Conservation (phyloP, 768 basidiomycete species). For the Leccinum sublutescens region DNA sequence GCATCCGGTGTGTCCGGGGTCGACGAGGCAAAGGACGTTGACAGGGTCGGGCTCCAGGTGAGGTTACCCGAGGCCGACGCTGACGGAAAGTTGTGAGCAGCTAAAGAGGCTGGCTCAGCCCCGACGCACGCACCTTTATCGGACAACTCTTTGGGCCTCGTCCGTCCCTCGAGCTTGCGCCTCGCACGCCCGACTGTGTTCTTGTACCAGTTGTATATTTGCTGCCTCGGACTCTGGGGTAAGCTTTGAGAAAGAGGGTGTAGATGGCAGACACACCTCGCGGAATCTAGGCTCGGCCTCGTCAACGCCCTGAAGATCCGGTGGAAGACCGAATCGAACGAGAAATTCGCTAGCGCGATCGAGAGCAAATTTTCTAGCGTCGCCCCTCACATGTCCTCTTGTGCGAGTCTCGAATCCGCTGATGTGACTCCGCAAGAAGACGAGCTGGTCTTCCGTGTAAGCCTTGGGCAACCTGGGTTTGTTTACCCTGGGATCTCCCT, state of each 20-base stretch:
- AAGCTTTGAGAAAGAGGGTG: too few relatives aligned
- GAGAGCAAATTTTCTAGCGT: constrained; percentile 68
- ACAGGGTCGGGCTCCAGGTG: constrained; percentile 39
- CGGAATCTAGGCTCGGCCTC: constrained; percentile 58
- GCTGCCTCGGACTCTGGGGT: constrained; percentile 32
- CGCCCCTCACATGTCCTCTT: constrained; percentile 58
- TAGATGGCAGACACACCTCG: constrained; percentile 43
- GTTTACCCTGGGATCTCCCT: constrained; percentile 60
- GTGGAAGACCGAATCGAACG: constrained; percentile 53
- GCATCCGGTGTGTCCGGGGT: constrained; percentile 15
- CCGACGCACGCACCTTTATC: constrained; percentile 44
- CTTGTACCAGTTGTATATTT: constrained; percentile 76
- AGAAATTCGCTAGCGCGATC: constrained; percentile 64
- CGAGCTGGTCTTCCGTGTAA: constrained; percentile 62
- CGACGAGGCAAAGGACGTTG: constrained; percentile 36
- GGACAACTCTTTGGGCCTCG: constrained; percentile 47
- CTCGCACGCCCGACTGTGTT: constrained; percentile 63
- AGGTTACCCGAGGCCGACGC: constrained; percentile 26
- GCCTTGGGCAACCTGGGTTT: constrained; percentile 65
- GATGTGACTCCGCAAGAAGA: constrained; percentile 51
- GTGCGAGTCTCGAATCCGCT: constrained; percentile 59
- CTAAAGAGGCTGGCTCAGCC: not conserved
- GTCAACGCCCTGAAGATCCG: constrained; percentile 51
- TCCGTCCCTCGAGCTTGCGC: constrained; percentile 55
- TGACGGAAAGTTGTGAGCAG: not conserved